Base-by-base conservation (phyloP, 495 filamentous ascomycete genomes). In the Aspergillus carlsbadensis region DNA sequence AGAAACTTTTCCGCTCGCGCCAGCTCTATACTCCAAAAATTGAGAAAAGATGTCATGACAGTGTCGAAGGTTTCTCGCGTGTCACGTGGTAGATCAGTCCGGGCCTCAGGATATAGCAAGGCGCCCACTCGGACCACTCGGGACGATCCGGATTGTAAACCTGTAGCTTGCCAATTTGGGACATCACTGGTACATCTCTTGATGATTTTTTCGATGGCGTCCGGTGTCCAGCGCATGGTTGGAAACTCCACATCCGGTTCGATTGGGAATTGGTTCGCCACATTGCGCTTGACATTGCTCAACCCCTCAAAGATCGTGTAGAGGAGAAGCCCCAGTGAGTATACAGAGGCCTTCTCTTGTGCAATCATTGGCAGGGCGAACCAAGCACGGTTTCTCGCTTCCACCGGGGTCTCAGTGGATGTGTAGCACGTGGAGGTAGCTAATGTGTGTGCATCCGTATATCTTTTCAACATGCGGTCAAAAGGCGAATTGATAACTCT, bases 341-440 rank as follows among this genome's bases (percentile, higher is more conserved):
- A 52, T 15, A 52, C 49, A 14, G 15, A 22, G 29, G 49, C 49
- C 21, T 52, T 52, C 24, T 52, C 49, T 7, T 36, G 49, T 21
- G 49, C 49, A 42, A 11, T 6, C 4, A 24, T 22, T 26, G 49
- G 49, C 10, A 52, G 49, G 8, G 49, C 49, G 8, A 52, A 52
- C 49, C 49, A 52, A 40, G 49, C 49, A 15, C 49, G 49, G 20
- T 52, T 52, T 20, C 49, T 33, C 37, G 36, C 49, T 29, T 52
- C 49, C 6, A 42, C 33, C 11, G 36, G 36, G 6, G 3, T 42
- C 17, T 52, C 49, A 15, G 49, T 14, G 13, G 37, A 8, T 29
- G 49, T 41, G 20, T 52, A 52, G 49, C 49, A 52, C 1, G 36
- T 26, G 15, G 36, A 52, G 6, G 21, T 17, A 42, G 49, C 40